These are phyloP conservation scores for Suillus fuscotomentosus DNA, from an alignment of 768 basidiomycete species.

Conservation along the genomic window DNA sequence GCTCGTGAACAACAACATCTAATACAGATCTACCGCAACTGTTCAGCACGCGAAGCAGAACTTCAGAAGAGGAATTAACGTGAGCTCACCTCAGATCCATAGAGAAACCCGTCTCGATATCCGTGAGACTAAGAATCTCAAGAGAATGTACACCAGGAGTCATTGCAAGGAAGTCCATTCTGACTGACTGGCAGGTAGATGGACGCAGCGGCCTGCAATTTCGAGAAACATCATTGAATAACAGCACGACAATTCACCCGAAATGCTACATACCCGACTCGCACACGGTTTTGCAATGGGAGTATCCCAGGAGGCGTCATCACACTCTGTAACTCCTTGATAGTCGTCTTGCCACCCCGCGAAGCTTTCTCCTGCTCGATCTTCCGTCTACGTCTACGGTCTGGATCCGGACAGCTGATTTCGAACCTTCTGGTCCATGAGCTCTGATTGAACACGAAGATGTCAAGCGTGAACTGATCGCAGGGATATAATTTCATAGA, in stretches of 20 bases:
- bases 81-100: constrained; percentile 72
- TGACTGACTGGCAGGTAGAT: constrained; percentile 79
- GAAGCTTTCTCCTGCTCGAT: constrained; percentile 26
- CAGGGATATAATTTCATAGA: constrained; percentile 63
- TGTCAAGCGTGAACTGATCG: constrained; percentile 76
- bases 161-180: constrained; percentile 83
- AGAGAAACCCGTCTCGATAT: constrained; percentile 68
- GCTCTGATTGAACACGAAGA: constrained; percentile 85
- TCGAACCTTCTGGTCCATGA: constrained; percentile 76
- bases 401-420: constrained; percentile 61
- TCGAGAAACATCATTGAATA: constrained; percentile 5
- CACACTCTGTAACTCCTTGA: constrained; percentile 27
- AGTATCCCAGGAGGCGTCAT: constrained; percentile 58
- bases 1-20: constrained; percentile 72
- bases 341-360: constrained; percentile 15
- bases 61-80: not conserved
- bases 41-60: not conserved
- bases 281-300: constrained; percentile 73
- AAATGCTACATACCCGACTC: constrained; percentile 63
- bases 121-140: constrained; percentile 68
- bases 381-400: constrained; percentile 42
- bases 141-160: constrained; percentile 78
- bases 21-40: constrained; percentile 56
- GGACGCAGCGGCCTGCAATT: constrained; percentile 67
- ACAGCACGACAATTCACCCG: not conserved